Evolutionary conservation across 2,329 filamentous ascomycete genomes (phyloP).

Genomic region (Monascus ruber): DNA sequence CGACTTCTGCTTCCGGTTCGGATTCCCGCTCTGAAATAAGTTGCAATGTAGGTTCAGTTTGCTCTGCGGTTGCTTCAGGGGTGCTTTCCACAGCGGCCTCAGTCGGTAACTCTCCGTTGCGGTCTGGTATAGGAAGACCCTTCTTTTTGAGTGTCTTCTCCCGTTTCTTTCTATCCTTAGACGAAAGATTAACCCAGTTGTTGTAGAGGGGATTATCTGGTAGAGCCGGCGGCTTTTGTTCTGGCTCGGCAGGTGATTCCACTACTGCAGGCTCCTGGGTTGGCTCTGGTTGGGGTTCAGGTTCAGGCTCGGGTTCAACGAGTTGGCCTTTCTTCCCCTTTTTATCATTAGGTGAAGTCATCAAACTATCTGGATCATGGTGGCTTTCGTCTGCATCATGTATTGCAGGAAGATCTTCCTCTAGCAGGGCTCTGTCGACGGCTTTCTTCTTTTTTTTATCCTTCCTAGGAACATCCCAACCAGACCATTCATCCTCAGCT

Average conservation of each 20-base stretch:
- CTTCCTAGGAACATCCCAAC: no score
- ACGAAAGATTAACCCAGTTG: conserved; percentile 3
- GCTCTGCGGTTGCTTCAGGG: not conserved
- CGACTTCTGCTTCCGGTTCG: conserved; percentile 18
- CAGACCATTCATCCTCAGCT: no score
- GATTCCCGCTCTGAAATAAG: conserved; percentile 8
- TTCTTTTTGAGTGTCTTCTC: conserved; percentile 20
- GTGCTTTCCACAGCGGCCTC: not conserved
- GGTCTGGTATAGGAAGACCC: not conserved
- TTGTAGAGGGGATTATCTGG: conserved; percentile 28
- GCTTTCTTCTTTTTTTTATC: conserved; percentile 6
- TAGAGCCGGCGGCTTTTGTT: conserved; percentile 15
- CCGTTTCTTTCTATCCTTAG: conserved; percentile 22
- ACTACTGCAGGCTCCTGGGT: not conserved
- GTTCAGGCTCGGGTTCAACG: conserved; percentile 11
- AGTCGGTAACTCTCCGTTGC: not conserved
- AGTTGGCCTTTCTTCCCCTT: no score
- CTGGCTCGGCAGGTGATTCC: conserved; percentile 4
- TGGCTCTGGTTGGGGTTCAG: conserved; percentile 9
- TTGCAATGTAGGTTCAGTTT: conserved; percentile 3
- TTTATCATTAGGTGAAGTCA: no score
- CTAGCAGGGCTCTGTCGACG: conserved; percentile 2
- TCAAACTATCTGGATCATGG: no score
- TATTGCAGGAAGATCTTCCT: no score
- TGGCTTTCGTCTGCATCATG: no score